Conservation (phyloP, 495 filamentous ascomycete genomes). For the Trichoderma gamsii region DNA sequence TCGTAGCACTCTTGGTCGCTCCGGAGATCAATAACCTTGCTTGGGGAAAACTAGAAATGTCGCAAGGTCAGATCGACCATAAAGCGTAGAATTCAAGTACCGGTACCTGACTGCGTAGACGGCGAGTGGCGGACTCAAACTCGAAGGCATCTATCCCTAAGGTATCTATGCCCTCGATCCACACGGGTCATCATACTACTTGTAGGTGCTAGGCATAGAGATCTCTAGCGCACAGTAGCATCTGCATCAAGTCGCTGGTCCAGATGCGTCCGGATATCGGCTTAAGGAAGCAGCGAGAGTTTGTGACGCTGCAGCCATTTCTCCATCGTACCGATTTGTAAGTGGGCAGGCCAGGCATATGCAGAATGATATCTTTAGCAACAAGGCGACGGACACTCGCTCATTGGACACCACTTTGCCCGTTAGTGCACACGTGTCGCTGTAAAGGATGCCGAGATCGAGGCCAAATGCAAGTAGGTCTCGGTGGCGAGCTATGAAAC, state of each 20-base stretch:
- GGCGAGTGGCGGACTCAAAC: too few relatives aligned
- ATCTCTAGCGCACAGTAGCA: too few relatives aligned
- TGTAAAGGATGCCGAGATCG: slow-evolving; percentile 1
- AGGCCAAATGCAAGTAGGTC: background rate
- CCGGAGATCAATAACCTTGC: background rate
- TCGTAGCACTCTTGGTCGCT: background rate
- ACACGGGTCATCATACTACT: too few relatives aligned
- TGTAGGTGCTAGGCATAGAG: too few relatives aligned
- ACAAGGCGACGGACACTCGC: background rate
- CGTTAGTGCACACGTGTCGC: slow-evolving; percentile 11
- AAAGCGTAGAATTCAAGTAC: background rate
- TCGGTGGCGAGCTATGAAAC: slow-evolving; percentile 5
- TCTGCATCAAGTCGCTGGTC: too few relatives aligned
- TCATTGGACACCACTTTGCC: background rate
- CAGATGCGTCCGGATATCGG: too few relatives aligned
- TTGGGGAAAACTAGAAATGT: too few relatives aligned
- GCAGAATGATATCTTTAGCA: slow-evolving; percentile 10
- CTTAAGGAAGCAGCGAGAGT: too few relatives aligned
- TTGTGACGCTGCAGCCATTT: background rate
- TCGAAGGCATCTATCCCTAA: too few relatives aligned
- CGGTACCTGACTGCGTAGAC: too few relatives aligned
- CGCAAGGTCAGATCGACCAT: background rate
- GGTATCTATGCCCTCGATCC: too few relatives aligned
- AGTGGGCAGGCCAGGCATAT: background rate
- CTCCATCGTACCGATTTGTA: background rate